These are phyloP conservation scores for Brassica hybrid DNA, from an alignment of 441 rosid species.

Conservation along the genomic window DNA sequence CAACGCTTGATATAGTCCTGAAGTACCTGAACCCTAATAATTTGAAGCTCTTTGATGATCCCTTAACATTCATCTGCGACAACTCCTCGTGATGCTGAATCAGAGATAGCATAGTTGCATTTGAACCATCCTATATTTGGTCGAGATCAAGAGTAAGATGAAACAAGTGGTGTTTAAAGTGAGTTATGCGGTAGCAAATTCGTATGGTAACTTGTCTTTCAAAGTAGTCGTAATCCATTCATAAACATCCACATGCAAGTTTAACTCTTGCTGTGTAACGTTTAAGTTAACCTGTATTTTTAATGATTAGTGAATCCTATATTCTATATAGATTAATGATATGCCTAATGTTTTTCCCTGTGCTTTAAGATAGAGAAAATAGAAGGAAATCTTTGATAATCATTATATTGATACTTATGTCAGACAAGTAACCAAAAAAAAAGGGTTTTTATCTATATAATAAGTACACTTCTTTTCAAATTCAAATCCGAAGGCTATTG, in stretches of 20 bases:
- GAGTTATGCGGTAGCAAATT: background rate
- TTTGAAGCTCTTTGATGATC: constrained; percentile 1
- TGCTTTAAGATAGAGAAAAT: too few species aligned
- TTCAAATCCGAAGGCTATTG: constrained; percentile 15
- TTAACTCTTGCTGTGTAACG: background rate
- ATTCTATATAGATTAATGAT: too few species aligned
- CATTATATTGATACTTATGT: too few species aligned
- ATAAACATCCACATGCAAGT: background rate
- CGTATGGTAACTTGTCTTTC: background rate
- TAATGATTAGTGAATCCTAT: too few species aligned
- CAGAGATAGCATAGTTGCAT: background rate
- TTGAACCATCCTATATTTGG: background rate
- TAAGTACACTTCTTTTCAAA: background rate
- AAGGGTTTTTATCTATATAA: too few species aligned
- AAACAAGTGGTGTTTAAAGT: background rate
- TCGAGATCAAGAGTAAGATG: background rate
- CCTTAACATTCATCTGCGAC: background rate
- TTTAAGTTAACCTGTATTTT: background rate
- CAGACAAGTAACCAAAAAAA: too few species aligned
- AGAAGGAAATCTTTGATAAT: too few species aligned
- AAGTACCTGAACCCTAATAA: background rate
- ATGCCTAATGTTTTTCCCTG: too few species aligned
- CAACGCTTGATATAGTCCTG: background rate
- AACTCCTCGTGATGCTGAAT: background rate
- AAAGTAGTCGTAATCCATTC: background rate